phyloP scores from a whole-genome alignment of 441 rosid genomes.

The Populus hybrid region DNA sequence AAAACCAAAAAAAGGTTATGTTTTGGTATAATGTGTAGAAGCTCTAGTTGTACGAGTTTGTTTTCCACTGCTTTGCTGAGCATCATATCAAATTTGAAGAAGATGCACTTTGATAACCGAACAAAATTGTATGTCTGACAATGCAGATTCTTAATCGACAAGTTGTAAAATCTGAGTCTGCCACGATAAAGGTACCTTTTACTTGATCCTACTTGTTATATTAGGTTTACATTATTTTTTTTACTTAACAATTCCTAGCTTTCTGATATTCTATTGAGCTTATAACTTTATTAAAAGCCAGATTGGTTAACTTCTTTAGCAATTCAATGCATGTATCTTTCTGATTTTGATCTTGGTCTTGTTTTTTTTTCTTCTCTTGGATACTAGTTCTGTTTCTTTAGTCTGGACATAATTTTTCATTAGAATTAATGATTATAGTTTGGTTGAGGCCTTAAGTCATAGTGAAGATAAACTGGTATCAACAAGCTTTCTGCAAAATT shows the following conservation, averaged over 20 bases:
- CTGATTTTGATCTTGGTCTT: background rate
- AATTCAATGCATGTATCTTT: background rate
- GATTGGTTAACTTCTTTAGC: no score
- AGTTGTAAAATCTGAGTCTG: constrained; percentile 91
- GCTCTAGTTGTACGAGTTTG: background rate
- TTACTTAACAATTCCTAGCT: background rate
- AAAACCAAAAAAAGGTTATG: background rate
- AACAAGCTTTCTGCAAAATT: no score
- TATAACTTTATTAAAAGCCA: background rate
- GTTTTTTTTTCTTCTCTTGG: background rate
- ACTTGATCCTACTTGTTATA: background rate
- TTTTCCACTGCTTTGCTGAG: background rate
- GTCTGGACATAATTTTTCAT: no score
- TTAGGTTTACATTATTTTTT: background rate
- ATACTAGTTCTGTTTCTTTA: no score
- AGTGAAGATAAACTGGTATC: no score
- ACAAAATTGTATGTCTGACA: background rate
- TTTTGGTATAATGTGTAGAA: background rate
- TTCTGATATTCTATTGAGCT: background rate
- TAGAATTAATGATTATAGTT: no score
- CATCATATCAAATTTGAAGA: background rate
- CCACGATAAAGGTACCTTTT: constrained; percentile 66
- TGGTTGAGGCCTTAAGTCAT: no score
- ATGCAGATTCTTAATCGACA: constrained; percentile 70
- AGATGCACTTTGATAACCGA: background rate